Conservation (phyloP, 768 basidiomycete genomes). For the Leucosporidium creatinivorum region DNA sequence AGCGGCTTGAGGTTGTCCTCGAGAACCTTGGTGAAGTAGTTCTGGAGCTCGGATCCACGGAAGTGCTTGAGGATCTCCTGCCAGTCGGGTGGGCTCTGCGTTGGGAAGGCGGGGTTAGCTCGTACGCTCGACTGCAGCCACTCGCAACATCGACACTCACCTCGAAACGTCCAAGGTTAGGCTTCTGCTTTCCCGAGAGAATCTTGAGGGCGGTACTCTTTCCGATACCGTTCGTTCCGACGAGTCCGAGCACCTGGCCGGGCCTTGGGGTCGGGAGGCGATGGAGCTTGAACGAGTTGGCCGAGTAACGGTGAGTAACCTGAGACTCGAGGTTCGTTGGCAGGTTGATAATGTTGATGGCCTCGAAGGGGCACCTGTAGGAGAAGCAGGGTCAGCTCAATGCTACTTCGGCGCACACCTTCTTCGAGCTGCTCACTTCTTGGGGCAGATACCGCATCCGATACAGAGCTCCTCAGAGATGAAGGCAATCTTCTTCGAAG, state of each 20-base stretch:
- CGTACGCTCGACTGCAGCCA: neutral
- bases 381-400: neutral
- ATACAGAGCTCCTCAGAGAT: slow-evolving; percentile 98
- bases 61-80: slow-evolving; percentile 97
- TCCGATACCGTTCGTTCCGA: slow-evolving; percentile 98
- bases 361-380: slow-evolving; percentile 92
- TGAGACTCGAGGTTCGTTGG: slow-evolving; percentile 93
- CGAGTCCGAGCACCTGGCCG: slow-evolving; percentile 95
- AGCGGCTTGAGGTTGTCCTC: slow-evolving; percentile 98
- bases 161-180: slow-evolving; percentile 94
- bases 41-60: slow-evolving; percentile 96
- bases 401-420: neutral
- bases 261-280: slow-evolving; percentile 93
- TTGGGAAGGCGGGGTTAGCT: neutral
- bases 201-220: slow-evolving; percentile 98
- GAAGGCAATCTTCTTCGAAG: slow-evolving; percentile 78
- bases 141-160: slow-evolving; percentile 47
- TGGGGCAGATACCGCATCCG: slow-evolving; percentile 99
- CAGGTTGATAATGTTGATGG: slow-evolving; percentile 96
- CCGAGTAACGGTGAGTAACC: slow-evolving; percentile 96
- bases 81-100: slow-evolving; percentile 95
- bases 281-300: slow-evolving; percentile 98
- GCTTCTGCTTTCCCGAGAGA: slow-evolving; percentile 92
- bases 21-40: slow-evolving; percentile 98
- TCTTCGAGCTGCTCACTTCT: slow-evolving; percentile 73